Conservation (phyloP, 306 rosid genomes). For the Rosa chinensis region DNA sequence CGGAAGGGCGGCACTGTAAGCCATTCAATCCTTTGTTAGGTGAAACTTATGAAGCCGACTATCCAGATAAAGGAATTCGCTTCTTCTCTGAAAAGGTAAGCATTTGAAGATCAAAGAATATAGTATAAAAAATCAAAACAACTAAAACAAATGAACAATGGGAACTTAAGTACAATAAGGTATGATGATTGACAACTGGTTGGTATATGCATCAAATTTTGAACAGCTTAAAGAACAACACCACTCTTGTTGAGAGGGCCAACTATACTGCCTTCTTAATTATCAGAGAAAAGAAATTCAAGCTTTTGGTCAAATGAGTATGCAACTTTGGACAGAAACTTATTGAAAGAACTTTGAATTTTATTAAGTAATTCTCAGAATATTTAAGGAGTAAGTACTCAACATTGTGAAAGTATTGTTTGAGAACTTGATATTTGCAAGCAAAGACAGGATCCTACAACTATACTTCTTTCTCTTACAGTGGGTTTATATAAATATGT, state of each 20-base stretch:
- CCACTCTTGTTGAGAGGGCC: neutral
- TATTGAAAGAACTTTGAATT: neutral
- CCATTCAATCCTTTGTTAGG: slow-evolving; percentile 98
- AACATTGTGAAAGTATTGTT: neutral
- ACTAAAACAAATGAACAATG: neutral
- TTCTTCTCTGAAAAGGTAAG: slow-evolving; percentile 98
- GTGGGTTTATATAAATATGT: neutral
- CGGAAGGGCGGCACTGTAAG: slow-evolving; percentile 95
- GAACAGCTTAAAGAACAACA: neutral
- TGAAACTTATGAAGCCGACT: slow-evolving; percentile 97
- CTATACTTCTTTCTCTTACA: neutral
- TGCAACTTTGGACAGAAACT: neutral
- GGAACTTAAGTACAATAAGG: neutral
- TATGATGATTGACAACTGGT: neutral
- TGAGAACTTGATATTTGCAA: neutral
- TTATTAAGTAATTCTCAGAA: neutral
- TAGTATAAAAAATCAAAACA: neutral
- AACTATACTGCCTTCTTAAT: neutral
- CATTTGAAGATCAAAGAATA: slow-evolving; percentile 4
- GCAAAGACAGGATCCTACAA: neutral
- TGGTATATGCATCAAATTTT: slow-evolving; percentile 3
- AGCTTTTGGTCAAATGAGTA: neutral
- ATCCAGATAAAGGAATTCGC: slow-evolving; percentile 86
- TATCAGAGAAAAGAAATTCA: neutral
- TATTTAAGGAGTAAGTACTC: neutral